Conservation (phyloP, 2,329 filamentous ascomycete genomes). For the Paraphaeosphaeria minitans region DNA sequence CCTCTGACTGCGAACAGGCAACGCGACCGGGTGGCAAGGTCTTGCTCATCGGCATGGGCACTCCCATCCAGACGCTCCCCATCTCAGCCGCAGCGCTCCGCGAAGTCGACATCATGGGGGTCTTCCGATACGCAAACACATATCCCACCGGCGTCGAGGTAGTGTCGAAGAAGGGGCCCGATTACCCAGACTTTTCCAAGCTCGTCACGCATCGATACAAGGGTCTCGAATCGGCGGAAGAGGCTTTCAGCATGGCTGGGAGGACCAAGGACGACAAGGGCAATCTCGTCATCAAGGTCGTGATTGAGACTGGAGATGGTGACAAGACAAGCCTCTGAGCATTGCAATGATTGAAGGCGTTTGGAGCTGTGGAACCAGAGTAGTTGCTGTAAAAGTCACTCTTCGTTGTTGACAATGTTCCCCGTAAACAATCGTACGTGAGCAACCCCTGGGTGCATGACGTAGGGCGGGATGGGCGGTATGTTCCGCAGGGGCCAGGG, state of each 20-base stretch:
- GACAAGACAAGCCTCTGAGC: slow-evolving; percentile 26
- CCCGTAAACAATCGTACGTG: background rate
- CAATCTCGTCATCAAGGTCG: slow-evolving; percentile 73
- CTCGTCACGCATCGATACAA: slow-evolving; percentile 76
- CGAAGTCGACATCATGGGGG: slow-evolving; percentile 78
- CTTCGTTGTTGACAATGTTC: background rate
- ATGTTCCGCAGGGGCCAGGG: background rate
- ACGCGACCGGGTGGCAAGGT: slow-evolving; percentile 73
- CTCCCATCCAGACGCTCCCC: slow-evolving; percentile 74
- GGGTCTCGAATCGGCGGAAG: slow-evolving; percentile 65
- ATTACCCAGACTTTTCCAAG: slow-evolving; percentile 68
- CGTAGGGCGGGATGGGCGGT: background rate
- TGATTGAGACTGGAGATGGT: slow-evolving; percentile 54
- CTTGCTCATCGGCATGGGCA: slow-evolving; percentile 81
- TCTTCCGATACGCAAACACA: slow-evolving; percentile 78
- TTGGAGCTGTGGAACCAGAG: background rate
- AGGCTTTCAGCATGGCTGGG: slow-evolving; percentile 72
- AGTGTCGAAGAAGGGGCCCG: slow-evolving; percentile 53
- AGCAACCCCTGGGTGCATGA: background rate
- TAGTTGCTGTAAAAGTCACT: background rate
- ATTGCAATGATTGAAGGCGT: background rate
- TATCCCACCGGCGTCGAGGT: slow-evolving; percentile 72
- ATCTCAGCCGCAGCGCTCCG: slow-evolving; percentile 73
- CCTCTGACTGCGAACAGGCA: slow-evolving; percentile 44
- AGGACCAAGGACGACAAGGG: slow-evolving; percentile 70